Evolutionary conservation across 768 basidiomycete genomes (phyloP), one percentile per base, ranked within the genome.

Genomic region (Termitomyces sp.): DNA sequence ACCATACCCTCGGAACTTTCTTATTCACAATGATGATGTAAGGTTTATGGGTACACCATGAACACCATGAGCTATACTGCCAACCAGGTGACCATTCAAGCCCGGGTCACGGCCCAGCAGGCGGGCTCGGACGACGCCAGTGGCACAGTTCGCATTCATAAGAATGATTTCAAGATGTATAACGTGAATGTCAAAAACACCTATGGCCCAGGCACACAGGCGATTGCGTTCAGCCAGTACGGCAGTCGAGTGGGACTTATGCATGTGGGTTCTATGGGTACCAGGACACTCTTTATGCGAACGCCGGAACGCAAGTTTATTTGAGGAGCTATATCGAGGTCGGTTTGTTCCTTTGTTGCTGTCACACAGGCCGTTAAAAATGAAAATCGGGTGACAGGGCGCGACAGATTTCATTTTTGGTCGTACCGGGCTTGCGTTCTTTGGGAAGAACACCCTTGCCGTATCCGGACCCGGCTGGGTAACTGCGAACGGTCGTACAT

Each of bases 321-420:
- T 61, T 77, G 55, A 71, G 69, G 55, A 72, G 72, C 3, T 80
- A 79, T 57, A 82, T 83, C 55, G 74, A 82, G 68, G 79, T 77
- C 46, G 20, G 64, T 36, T 20, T 20, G n/a, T 14, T 52, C 7
- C 13, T 22, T 52, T 27, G 18, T 24, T 6, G 32, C n/a, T 42
- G 4, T 32, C 7, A 39, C 20, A 44, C 20, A 9, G 9, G 26
- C 12, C 32, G 5, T 22, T 42, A 10, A 34, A 49, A 10, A 18
- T 32, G 7, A 20, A 39, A 7, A n/a, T 34, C n/a, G 10, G 8
- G 36, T 37, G n/a, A 2, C 22, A 80, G 77, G 79, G 79, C 32
- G 79, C 78, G 0, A 69, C 70, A 1, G 79, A 82, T 59, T 82
- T 82, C 60, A 79, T 81, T 47, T 81, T 80, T 54, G 81, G 81